These are phyloP conservation scores for Rhodomyrtus psidioides DNA, from an alignment of 441 rosid genomes.

Conservation along the genomic window DNA sequence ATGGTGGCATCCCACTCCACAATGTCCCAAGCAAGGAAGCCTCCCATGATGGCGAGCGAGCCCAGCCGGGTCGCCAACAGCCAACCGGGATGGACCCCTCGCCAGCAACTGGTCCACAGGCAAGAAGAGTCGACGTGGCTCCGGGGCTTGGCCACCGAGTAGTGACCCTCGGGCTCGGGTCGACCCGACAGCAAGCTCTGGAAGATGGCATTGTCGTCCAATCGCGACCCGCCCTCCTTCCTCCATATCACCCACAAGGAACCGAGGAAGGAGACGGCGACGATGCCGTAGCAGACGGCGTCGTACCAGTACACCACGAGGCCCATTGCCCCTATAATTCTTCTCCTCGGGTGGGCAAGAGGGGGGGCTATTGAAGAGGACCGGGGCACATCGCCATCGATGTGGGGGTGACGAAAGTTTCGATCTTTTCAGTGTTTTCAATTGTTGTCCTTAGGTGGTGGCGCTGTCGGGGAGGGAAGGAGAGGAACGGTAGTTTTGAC, in stretches of 20 bases:
- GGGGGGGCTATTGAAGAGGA: neutral
- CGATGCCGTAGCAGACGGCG: constrained; percentile 60
- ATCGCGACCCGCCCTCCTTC: constrained; percentile 32
- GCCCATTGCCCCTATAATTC: constrained; percentile 24
- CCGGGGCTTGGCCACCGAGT: constrained; percentile 14
- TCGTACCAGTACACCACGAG: constrained; percentile 60
- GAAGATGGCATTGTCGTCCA: constrained; percentile 26
- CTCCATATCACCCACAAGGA: constrained; percentile 59
- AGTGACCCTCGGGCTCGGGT: constrained; percentile 19
- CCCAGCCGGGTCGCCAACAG: constrained; percentile 46
- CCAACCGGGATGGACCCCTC: constrained; percentile 65
- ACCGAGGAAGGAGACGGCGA: constrained; percentile 34
- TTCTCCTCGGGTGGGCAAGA: neutral
- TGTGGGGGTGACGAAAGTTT: neutral
- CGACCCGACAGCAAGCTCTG: constrained; percentile 40
- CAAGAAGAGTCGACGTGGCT: constrained; percentile 42
- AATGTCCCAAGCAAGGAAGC: constrained; percentile 58
- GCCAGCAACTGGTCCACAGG: constrained; percentile 83
- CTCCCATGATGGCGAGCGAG: constrained; percentile 47
- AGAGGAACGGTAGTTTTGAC: constrained; percentile 44
- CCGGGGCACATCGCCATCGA: neutral
- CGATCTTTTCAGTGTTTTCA: neutral
- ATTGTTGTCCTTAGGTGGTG: neutral
- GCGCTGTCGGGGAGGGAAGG: neutral
- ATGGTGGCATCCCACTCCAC: constrained; percentile 44